Conservation (phyloP, 2,329 filamentous ascomycete genomes). For the Aspergillus transmontanensis region DNA sequence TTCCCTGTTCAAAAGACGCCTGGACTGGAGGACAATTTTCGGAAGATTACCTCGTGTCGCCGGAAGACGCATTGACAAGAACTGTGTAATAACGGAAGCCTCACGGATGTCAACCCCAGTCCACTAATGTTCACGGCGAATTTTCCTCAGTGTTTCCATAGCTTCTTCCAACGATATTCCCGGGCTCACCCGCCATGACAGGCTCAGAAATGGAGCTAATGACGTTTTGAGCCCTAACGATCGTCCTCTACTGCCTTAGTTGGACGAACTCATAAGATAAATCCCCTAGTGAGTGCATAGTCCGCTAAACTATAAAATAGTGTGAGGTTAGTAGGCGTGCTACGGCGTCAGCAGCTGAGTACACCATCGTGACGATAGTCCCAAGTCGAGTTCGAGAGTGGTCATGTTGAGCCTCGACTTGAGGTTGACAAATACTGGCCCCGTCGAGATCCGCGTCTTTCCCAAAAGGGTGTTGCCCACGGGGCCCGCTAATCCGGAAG, state of each 20-base stretch:
- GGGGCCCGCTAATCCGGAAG: not conserved
- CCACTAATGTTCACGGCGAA: slow-evolving; percentile 14
- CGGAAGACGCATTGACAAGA: slow-evolving; percentile 15
- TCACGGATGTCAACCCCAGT: slow-evolving; percentile 11
- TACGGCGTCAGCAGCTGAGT: slow-evolving; percentile 1
- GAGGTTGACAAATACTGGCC: slow-evolving; percentile 22
- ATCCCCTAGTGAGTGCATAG: not conserved
- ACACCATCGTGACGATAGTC: not conserved
- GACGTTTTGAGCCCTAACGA: not conserved
- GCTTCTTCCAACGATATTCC: not conserved
- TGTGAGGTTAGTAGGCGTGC: not conserved
- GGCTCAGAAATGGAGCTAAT: not conserved
- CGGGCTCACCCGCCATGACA: slow-evolving; percentile 5
- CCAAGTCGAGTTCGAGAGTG: slow-evolving; percentile 5
- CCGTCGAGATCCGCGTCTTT: slow-evolving; percentile 18
- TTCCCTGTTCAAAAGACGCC: not conserved
- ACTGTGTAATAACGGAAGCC: slow-evolving; percentile 18
- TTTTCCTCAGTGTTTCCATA: slow-evolving; percentile 6
- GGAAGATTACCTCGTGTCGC: slow-evolving; percentile 23
- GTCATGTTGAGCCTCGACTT: slow-evolving; percentile 17
- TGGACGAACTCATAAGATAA: not conserved
- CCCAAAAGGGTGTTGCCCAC: slow-evolving; percentile 15
- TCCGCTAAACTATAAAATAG: slow-evolving; percentile 3
- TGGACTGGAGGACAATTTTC: slow-evolving; percentile 18
- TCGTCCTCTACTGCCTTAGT: not conserved